A percentile compares a stretch with the other conserved stretches of the same genome.
These are phyloP conservation scores for Leccinellum albellum DNA, from an alignment of 768 basidiomycete species.

Conservation along the genomic window DNA sequence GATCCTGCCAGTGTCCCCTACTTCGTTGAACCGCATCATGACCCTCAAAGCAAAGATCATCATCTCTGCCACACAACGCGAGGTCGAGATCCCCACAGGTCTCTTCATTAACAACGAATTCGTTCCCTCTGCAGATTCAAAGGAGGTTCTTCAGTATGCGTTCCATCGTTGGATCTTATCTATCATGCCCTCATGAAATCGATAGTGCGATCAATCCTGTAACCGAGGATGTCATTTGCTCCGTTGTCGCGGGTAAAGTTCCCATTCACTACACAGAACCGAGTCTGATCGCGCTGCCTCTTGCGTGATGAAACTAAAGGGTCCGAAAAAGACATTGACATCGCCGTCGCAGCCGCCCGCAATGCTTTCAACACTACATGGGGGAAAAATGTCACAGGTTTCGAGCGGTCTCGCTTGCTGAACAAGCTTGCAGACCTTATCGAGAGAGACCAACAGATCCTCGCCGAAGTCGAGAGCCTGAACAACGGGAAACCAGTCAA, in stretches of 20 bases:
- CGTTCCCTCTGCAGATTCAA: constrained; percentile 67
- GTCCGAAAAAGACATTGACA: constrained; percentile 73
- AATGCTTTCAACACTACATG: constrained; percentile 80
- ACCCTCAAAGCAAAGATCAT: constrained; percentile 38
- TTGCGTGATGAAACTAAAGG: constrained; percentile 35
- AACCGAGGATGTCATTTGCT: constrained; percentile 70
- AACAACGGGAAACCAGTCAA: constrained; percentile 92
- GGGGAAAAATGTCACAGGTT: constrained; percentile 86
- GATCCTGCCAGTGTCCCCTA: background rate
- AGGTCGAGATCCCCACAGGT: constrained; percentile 69
- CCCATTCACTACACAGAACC: background rate
- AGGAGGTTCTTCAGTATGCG: constrained; percentile 60
- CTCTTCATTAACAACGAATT: constrained; percentile 93
- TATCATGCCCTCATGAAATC: constrained; percentile 11
- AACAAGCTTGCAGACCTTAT: constrained; percentile 89
- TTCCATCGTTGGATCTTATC: constrained; percentile 3
- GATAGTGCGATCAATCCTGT: constrained; percentile 74
- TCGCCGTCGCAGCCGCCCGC: constrained; percentile 79
- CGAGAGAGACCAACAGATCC: constrained; percentile 75
- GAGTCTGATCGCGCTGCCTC: background rate
- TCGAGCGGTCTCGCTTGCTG: constrained; percentile 74
- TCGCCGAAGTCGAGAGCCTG: constrained; percentile 80
- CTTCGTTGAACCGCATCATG: constrained; percentile 43
- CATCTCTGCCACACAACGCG: constrained; percentile 42
- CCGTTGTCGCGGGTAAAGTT: constrained; percentile 56